A percentile compares a stretch with the other conserved stretches of the same genome.
Conservation (phyloP, 805 yeast species). For the Starmera caribaea region DNA sequence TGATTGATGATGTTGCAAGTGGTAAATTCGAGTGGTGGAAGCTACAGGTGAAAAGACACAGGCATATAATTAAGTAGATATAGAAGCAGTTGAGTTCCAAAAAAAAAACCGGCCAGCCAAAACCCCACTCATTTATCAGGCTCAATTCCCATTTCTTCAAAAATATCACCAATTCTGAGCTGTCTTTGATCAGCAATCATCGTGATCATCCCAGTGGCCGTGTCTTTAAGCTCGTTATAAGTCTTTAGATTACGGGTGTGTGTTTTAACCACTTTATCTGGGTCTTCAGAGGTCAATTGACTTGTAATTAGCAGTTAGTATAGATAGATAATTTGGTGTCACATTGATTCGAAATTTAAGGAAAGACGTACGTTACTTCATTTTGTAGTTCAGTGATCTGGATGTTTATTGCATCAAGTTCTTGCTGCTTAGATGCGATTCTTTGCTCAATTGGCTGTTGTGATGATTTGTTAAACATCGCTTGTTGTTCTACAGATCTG, state of each 20-base stretch:
- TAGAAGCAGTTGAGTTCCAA: too few relatives aligned
- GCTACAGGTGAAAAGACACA: too few relatives aligned
- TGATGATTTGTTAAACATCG: conserved; percentile 1
- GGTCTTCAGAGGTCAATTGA: conserved; percentile 20
- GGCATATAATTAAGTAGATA: too few relatives aligned
- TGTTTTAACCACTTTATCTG: conserved; percentile 34
- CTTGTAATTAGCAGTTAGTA: neutral
- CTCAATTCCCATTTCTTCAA: conserved; percentile 41
- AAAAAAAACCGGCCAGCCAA: too few relatives aligned
- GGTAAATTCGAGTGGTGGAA: too few relatives aligned
- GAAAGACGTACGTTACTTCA: conserved; percentile 2
- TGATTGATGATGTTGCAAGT: too few relatives aligned
- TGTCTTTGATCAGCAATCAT: conserved; percentile 52
- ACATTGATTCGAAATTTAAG: too few relatives aligned
- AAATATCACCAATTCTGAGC: conserved; percentile 34
- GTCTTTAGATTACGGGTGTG: conserved; percentile 45
- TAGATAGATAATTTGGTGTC: too few relatives aligned
- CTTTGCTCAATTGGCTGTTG: conserved; percentile 4
- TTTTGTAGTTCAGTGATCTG: conserved; percentile 3
- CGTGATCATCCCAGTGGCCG: conserved; percentile 45
- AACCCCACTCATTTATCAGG: conserved; percentile 3
- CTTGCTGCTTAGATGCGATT: conserved; percentile 3
- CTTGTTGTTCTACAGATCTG: neutral
- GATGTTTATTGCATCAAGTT: conserved; percentile 1
- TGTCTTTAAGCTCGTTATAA: conserved; percentile 57